Evolutionary conservation across 1,284 basidiomycete genomes (phyloP), one percentile per base, ranked within the genome.

Genomic region (Peniophora sp.): DNA sequence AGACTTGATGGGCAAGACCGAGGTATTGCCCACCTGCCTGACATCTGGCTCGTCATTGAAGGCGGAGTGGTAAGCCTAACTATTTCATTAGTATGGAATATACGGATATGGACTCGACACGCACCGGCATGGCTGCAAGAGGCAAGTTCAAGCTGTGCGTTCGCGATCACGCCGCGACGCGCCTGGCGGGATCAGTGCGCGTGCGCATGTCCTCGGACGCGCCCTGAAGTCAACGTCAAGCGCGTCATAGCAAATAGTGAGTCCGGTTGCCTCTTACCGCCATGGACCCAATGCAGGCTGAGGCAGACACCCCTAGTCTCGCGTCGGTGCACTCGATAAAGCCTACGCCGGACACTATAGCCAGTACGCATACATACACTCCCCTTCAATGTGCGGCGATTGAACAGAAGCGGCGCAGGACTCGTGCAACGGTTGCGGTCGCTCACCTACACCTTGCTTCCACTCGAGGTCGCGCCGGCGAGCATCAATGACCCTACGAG

Each of bases 1-100:
- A 5, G 38, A 41, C 65, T 83, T 89, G 70, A 99, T 89, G 48
- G 97, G 94, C 52, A 99, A 77, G 61, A 99, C 73, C 50, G 87
- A 79, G 69, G 95, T 84, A 69, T 97, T 97, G 52, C 96, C 97
- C 54, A 95, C 85, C 61, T 85, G 82, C 52, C 89, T 79, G 38
- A 83, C 78, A 63, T 94, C 87, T 20, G 81, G 76, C 50, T 87
- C 81, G 57, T 97, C 91, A 68, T 98, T 98, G 69, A 95, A 86
- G 1, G 89, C 77, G 3, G 96, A 98, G 69, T 99, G 97, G 64
- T 99, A 99, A 23, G 94, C 94, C 94, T 97, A 59, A 32, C 35
- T 3, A 45, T 6, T n/a, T 8, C 8, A 41, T 41, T 16, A 41
- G 38, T 41, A 41, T 41, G n/a, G 8, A 41, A 17, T 17, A 16